Evolutionary conservation across 306 rosid species (phyloP).

Genomic region (Trifolium pratense): DNA sequence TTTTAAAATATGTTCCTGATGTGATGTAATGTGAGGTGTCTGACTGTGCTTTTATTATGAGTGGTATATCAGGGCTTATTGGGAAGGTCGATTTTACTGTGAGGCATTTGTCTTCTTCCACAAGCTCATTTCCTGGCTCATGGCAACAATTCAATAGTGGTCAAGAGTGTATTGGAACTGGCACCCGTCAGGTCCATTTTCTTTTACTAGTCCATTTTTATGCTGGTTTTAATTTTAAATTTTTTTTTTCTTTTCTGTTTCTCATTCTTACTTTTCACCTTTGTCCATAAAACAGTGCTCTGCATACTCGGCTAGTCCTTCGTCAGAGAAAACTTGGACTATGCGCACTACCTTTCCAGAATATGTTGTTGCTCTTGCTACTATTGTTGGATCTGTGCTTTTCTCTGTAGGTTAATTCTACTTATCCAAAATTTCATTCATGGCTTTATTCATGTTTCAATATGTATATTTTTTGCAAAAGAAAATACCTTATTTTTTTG

Average conservation of each 20-base stretch:
- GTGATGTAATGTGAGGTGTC: neutral
- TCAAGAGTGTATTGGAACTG: constrained; percentile 67
- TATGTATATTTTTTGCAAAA: neutral
- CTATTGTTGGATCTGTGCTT: constrained; percentile 95
- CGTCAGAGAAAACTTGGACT: constrained; percentile 96
- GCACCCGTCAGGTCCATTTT: constrained; percentile 58
- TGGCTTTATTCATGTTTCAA: constrained; percentile 3
- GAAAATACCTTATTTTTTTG: neutral
- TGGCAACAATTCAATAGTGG: constrained; percentile 59
- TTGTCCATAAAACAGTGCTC: constrained; percentile 68
- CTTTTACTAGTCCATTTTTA: neutral
- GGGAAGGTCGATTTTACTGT: constrained; percentile 97
- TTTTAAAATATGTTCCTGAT: neutral
- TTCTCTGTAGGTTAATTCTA: constrained; percentile 71
- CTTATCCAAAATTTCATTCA: constrained; percentile 2
- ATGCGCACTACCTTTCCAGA: constrained; percentile 96
- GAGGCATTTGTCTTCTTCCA: constrained; percentile 89
- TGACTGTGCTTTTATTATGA: constrained; percentile 34
- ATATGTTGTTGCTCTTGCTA: constrained; percentile 97
- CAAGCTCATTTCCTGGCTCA: constrained; percentile 63
- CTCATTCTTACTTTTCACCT: constrained; percentile 26
- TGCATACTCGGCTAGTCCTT: constrained; percentile 70
- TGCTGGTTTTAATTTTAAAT: neutral
- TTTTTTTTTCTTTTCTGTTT: constrained; percentile 71
- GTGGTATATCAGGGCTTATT: constrained; percentile 62